Evolutionary conservation across 192 early-diverging fungal genomes (phyloP), one percentile per base, ranked within the genome.

Genomic region (Spizellomyces punctatus): DNA sequence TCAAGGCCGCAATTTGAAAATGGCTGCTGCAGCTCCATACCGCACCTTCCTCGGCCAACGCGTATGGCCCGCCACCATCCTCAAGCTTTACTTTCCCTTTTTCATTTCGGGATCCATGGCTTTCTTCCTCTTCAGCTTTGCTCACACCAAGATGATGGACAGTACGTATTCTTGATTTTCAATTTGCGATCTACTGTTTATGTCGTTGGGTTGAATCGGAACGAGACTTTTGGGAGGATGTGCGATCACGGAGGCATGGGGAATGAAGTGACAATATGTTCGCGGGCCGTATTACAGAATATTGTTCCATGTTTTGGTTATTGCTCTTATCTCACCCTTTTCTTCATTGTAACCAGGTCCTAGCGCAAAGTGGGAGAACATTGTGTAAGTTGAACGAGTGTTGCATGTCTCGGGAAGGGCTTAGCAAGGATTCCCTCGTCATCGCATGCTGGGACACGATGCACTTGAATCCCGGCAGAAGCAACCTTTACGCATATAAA

Each of bases 81-180:
- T 85, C 47, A 82, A 81, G 73, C 58, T 82, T 44, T 85, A 85
- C 76, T 80, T 75, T 63, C 83, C 83, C 8, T 85, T 85, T 78
- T 69, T 85, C 56, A 73, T 85, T 55, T 77, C 79, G 16, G 79
- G 75, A 63, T 59, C 72, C 46, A 46, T 72, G 27, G 67, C 72
- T 56, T 81, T 67, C 79, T 81, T 81, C 69, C 66, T 74, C 46
- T 79, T 84, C 71, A 55, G 66, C 50, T 47, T 22, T 55, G 78
- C 74, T 50, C 80, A 78, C 76, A 78, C 74, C 48, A 64, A 55
- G 42, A 69, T 84, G 74, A 79, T 69, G 72, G 64, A 79, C 76
- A 77, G 83, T 84, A 71, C 67, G 75, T 74, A 65, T 47, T 49
- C 43, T 75, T 55, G 48, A 16, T 17, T 2, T 19, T 21, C 1